Evolutionary conservation across 768 basidiomycete genomes (phyloP).

Genomic region (Phanerochaete carnosa): DNA sequence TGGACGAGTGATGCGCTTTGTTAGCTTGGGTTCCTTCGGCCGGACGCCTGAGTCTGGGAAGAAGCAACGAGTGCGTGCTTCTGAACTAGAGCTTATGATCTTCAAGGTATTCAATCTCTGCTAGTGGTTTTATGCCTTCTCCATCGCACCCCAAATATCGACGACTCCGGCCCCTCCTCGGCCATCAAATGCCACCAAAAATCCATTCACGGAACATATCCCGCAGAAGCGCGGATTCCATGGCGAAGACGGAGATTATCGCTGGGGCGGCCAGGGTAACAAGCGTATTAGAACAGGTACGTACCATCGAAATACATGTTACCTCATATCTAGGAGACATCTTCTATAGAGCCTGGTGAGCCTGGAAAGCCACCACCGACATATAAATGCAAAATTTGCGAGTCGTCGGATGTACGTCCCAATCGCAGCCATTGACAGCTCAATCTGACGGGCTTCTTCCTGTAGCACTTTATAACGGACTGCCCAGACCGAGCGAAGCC

Average conservation of each 20-base stretch:
- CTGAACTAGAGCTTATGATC: slow-evolving; percentile 1
- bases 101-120: not conserved
- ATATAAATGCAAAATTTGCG: slow-evolving; percentile 76
- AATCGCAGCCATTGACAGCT: not conserved
- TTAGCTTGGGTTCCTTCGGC: slow-evolving; percentile 88
- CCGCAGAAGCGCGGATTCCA: slow-evolving; percentile 50
- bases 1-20: slow-evolving; percentile 70
- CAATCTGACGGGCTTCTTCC: slow-evolving; percentile 3
- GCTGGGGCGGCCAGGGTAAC: slow-evolving; percentile 48
- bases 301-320: slow-evolving; percentile 15
- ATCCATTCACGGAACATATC: slow-evolving; percentile 56
- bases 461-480: slow-evolving; percentile 70
- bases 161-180: slow-evolving; percentile 33
- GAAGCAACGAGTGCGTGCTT: slow-evolving; percentile 74
- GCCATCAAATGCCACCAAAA: slow-evolving; percentile 65
- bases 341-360: slow-evolving; percentile 33
- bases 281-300: slow-evolving; percentile 59
- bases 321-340: not conserved
- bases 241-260: slow-evolving; percentile 49
- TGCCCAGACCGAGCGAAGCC: slow-evolving; percentile 77
- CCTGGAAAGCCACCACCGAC: slow-evolving; percentile 61
- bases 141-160: slow-evolving; percentile 57
- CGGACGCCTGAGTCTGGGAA: slow-evolving; percentile 54
- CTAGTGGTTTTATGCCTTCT: slow-evolving; percentile 98
- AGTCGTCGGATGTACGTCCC: slow-evolving; percentile 62